phyloP scores from a whole-genome alignment of 441 rosid genomes.

The Gossypium gossypioides region DNA sequence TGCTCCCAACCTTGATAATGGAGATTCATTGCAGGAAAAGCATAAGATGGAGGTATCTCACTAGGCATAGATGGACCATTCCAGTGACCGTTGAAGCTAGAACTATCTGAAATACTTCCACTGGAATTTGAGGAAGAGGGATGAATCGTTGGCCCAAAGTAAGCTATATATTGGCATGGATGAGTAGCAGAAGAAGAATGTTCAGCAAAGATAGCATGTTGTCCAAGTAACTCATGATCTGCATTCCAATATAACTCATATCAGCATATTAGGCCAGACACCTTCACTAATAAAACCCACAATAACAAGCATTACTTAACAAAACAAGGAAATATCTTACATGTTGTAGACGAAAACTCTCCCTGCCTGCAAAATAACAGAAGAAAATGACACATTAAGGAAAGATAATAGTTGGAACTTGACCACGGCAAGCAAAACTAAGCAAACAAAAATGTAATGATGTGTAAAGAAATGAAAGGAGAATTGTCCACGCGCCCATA shows the following conservation, averaged over 20 bases:
- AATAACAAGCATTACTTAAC: slow-evolving; percentile 7
- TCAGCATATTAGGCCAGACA: slow-evolving; percentile 8
- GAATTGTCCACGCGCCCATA: neutral
- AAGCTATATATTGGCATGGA: slow-evolving; percentile 83
- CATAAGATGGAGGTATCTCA: slow-evolving; percentile 61
- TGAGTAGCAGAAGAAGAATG: slow-evolving; percentile 62
- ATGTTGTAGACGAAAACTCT: slow-evolving; percentile 64
- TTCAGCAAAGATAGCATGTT: slow-evolving; percentile 69
- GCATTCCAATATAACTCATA: slow-evolving; percentile 24
- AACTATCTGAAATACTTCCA: slow-evolving; percentile 57
- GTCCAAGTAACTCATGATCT: slow-evolving; percentile 79
- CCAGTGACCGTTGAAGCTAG: slow-evolving; percentile 68
- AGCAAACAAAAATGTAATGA: neutral
- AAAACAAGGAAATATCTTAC: slow-evolving; percentile 38
- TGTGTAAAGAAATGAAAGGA: neutral
- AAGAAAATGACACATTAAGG: slow-evolving; percentile 5
- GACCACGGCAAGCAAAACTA: slow-evolving; percentile 3
- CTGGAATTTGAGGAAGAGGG: slow-evolving; percentile 68
- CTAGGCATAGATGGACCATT: slow-evolving; percentile 56
- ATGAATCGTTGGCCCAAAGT: slow-evolving; percentile 69
- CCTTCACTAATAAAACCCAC: neutral
- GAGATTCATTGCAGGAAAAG: slow-evolving; percentile 65
- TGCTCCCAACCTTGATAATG: slow-evolving; percentile 86
- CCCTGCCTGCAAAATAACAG: slow-evolving; percentile 55
- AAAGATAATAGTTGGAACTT: neutral